These are phyloP conservation scores for Triangularia verruculosa DNA, from an alignment of 2,329 filamentous ascomycete species.

Conservation along the genomic window DNA sequence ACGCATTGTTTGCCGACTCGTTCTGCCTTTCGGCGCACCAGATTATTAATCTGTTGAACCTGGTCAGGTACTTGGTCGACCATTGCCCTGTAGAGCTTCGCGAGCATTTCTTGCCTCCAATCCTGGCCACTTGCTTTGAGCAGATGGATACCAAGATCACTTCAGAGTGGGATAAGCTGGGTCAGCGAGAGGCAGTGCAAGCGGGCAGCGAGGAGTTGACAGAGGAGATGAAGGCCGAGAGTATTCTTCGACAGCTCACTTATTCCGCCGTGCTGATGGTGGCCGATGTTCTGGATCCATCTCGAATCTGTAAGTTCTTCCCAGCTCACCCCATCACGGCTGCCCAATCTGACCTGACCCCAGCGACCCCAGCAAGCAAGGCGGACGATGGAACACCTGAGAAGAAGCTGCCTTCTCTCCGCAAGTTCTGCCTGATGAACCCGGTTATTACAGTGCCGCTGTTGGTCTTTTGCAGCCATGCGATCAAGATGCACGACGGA, in stretches of 20 bases:
- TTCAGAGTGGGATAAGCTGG: conserved; percentile 79
- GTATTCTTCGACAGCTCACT: conserved; percentile 87
- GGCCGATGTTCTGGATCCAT: conserved; percentile 80
- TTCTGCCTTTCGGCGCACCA: conserved; percentile 86
- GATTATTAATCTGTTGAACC: conserved; percentile 85
- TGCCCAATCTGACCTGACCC: conserved; percentile 19
- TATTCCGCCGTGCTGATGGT: conserved; percentile 92
- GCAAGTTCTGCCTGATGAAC: conserved; percentile 77
- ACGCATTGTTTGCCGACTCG: conserved; percentile 80
- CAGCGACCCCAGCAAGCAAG: conserved; percentile 33
- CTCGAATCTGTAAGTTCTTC: conserved; percentile 40
- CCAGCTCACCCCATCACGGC: not conserved
- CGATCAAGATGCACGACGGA: conserved; percentile 83
- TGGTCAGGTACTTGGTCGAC: conserved; percentile 85
- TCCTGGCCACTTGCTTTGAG: conserved; percentile 76
- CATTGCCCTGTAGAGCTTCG: conserved; percentile 81
- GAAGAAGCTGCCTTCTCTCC: conserved; percentile 57
- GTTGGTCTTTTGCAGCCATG: conserved; percentile 87
- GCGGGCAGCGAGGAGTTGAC: conserved; percentile 75
- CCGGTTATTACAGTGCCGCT: conserved; percentile 80
- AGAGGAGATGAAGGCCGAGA: conserved; percentile 98
- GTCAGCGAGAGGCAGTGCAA: conserved; percentile 57
- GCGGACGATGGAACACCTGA: conserved; percentile 30
- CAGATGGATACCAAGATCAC: conserved; percentile 87
- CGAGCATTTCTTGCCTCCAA: conserved; percentile 76